Base-by-base conservation (phyloP, 345 rosid species). In the Pugionium dolabratum region DNA sequence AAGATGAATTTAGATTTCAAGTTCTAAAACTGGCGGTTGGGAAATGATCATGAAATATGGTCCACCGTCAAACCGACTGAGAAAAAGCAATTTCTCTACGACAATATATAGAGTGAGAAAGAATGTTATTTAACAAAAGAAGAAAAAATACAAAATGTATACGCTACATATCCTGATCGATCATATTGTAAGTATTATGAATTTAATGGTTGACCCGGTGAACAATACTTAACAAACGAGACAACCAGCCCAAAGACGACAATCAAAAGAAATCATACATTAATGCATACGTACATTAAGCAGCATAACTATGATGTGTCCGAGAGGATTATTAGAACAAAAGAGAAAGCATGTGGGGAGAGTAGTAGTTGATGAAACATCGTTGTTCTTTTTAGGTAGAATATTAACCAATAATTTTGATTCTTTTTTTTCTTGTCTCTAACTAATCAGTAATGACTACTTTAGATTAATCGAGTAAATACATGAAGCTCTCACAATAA, bases 31-130 rank as follows among this genome's bases (percentile, higher is more conserved):
- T 43, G 36, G 54, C 35, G 35, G 10, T 37, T 27, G 37, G 62
- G 44, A 54, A 40, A 28, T 1, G 26, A 0, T 35, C 6, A 57
- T 28, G 1, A 10, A 66, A 4, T 44, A 43, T 65, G 60, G 53
- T 53, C 44, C 54, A 61, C 66, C 54, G 42, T 46, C 66, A 43
- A 43, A 66, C 70, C 51, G 59, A 64, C 59, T 40, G 31, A 42
- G 0, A 18, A 18, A 18, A 18, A 18, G 18, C 18, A 18, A 18
- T 18, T 18, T 18, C 18, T 18, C 18, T 18, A 18, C 18, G 18
- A 18, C 18, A 18, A 18, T 18, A 18, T 18, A 18, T 18, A 18
- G 18, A 18, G 18, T 18, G 18, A 18, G 0, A 18, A 18, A 18
- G 18, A 18, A 18, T 18, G 18, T 18, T 18, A 18, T 18, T 18